Evolutionary conservation across 2,329 filamentous ascomycete genomes (phyloP), one percentile per base, ranked within the genome.

Genomic region (Trichoderma oligosporum): DNA sequence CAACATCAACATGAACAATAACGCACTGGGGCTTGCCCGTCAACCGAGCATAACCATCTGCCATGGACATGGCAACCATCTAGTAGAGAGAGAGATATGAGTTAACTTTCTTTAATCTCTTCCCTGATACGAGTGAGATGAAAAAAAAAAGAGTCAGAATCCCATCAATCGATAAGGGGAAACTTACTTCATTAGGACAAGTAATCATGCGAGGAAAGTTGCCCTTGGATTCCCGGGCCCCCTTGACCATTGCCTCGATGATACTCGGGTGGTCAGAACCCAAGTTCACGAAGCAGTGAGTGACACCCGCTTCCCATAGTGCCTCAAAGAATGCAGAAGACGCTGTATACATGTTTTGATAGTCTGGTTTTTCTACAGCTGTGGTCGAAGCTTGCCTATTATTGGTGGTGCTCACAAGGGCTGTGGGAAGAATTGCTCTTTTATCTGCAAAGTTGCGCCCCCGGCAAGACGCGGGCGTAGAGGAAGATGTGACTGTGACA

Each of bases 61-160:
- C 89, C 86, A 91, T 89, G 58, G 88, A 92, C 65, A 93, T 81
- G 24, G 89, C 89, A 6, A 92, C 88, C 88, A 92, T 92, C 84
- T 90, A 61, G 18, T 29, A 12, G 5, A 12, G 3, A 4, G 7
- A 25, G 5, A 12, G 16, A n/a, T 27, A 27, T 29, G 3, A 42
- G 25, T 46, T 5, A 46, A 38, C 18, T 45, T n/a, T 8, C 16
- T 24, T 25, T 6, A 35, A n/a, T n/a, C 9, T 20, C 25, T 9
- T n/a, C 24, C n/a, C 1, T 42, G 33, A 27, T 18, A 22, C 22
- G 8, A 29, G 14, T n/a, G 33, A 42, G 25, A 27, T 4, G 20
- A 18, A 5, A 7, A 27, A 7, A 18, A n/a, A 16, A 4, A 3
- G 7, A 16, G 6, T 31, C 11, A 11, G 5, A 11, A 6, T 11